phyloP scores from a whole-genome alignment of 805 yeast species.

The Spathaspora sp. region DNA sequence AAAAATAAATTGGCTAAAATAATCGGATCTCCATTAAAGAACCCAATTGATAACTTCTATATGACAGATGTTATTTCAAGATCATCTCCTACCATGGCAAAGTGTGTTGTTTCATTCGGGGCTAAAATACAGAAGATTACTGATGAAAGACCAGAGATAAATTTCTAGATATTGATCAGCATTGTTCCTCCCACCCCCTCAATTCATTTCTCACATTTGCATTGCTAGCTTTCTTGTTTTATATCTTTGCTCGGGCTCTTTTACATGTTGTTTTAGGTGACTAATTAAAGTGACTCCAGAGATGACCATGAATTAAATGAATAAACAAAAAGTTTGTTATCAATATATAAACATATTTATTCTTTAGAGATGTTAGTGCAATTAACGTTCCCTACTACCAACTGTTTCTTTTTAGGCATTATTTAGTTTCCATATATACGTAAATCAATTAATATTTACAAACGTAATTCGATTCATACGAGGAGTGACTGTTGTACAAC shows the following conservation, averaged over 20 bases:
- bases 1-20: slow-evolving; percentile 38
- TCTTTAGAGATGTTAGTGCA: neutral
- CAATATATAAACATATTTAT: slow-evolving; percentile 1
- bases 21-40: slow-evolving; percentile 48
- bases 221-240: neutral
- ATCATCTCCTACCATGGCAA: slow-evolving; percentile 88
- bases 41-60: slow-evolving; percentile 79
- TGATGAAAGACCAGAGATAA: slow-evolving; percentile 45
- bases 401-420: slow-evolving; percentile 1
- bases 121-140: slow-evolving; percentile 57
- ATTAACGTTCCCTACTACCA: neutral
- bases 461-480: neutral
- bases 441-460: neutral
- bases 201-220: slow-evolving; percentile 2
- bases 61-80: slow-evolving; percentile 86
- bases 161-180: slow-evolving; percentile 18
- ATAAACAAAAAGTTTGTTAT: slow-evolving; percentile 1
- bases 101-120: slow-evolving; percentile 71
- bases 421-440: neutral
- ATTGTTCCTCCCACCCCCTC: neutral
- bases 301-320: neutral
- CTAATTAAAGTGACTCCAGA: neutral
- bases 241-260: neutral
- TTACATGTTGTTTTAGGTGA: no score
- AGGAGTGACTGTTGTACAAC: neutral